Base-by-base conservation (phyloP, 805 yeast species). In the Hanseniaspora singularis region DNA sequence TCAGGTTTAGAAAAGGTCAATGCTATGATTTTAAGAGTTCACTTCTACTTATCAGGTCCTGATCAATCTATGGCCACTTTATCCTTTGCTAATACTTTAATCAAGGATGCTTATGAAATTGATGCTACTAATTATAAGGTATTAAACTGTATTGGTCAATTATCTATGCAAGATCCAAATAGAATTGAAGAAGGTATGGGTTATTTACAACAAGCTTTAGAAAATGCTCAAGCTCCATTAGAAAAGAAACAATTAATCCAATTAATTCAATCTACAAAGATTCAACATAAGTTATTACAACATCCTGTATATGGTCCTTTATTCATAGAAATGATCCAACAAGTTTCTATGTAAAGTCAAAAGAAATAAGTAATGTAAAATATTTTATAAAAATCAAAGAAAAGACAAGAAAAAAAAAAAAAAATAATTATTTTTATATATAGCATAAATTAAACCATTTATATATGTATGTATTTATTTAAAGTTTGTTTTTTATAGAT, bases 81-180 rank as follows among this genome's bases (percentile, higher is more conserved):
- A 15, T 71, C 67, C 34, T 74, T 72, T 56, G 84, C 94, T 40
- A 75, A 76, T 50, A 69, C 69, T 46, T 66, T 83, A 51, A 76
- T 88, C 60, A 72, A 74, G 55, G 70, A 76, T 60, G 97, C 97
- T 19, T 72, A 80, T 58, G 76, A 78, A 54, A 67, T 81, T 51
- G 98, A 94, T 68, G 87, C 95, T 46, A 79, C 78, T 63, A 77
- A 85, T 43, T 97, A 92, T 62, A 76, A 85, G 53, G 96, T 95
- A 37, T 75, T 84, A 61, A 75, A 86, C 54, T 77, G 92, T n/a
- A 72, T 89, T 55, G 97, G 96, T 40, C 97, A 92, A 70, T 69
- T 86, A 59, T 81, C 77, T 64, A 70, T 92, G 63, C 94, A 87
- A 69, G 76, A 74, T 56, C 89, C 84, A 64, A 74, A 81, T 60